Percentiles rank a stretch among this genome's conserved stretches.
Conservation (phyloP, 495 filamentous ascomycete genomes). For the Parmelia sp. region DNA sequence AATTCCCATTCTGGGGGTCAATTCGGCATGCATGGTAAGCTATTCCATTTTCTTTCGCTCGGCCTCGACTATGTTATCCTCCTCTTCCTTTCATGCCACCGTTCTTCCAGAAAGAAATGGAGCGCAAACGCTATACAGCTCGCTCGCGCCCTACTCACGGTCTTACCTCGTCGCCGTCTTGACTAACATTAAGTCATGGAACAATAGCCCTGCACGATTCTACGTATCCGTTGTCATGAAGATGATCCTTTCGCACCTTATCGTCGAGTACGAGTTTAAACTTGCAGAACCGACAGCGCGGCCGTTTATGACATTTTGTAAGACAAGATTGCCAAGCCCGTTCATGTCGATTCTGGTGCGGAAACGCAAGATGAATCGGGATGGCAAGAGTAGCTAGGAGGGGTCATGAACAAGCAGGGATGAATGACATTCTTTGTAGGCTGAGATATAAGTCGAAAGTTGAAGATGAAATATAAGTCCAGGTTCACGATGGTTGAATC, state of each 20-base stretch:
- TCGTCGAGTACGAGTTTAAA: conserved; percentile 21
- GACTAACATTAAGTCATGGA: neutral
- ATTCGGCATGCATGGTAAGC: conserved; percentile 22
- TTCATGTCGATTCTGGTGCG: conserved; percentile 19
- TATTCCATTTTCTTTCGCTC: neutral
- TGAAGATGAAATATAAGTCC: too few relatives aligned
- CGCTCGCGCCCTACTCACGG: too few relatives aligned
- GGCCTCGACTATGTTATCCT: neutral
- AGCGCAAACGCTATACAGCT: neutral
- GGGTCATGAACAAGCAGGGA: too few relatives aligned
- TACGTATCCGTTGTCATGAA: conserved; percentile 24
- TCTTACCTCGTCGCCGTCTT: too few relatives aligned
- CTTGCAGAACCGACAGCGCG: conserved; percentile 7
- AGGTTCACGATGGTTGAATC: too few relatives aligned
- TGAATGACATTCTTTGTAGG: too few relatives aligned
- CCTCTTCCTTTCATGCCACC: neutral
- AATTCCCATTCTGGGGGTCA: conserved; percentile 24
- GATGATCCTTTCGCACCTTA: conserved; percentile 22
- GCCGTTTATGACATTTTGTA: conserved; percentile 17
- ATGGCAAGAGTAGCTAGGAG: neutral
- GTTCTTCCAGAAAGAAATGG: neutral
- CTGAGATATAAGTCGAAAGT: too few relatives aligned
- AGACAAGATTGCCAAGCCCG: conserved; percentile 18
- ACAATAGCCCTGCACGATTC: conserved; percentile 20
- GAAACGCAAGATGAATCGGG: conserved; percentile 2